Base-by-base conservation (phyloP, 208 protist genomes). In the Herpetomonas samuelpessoai region DNA sequence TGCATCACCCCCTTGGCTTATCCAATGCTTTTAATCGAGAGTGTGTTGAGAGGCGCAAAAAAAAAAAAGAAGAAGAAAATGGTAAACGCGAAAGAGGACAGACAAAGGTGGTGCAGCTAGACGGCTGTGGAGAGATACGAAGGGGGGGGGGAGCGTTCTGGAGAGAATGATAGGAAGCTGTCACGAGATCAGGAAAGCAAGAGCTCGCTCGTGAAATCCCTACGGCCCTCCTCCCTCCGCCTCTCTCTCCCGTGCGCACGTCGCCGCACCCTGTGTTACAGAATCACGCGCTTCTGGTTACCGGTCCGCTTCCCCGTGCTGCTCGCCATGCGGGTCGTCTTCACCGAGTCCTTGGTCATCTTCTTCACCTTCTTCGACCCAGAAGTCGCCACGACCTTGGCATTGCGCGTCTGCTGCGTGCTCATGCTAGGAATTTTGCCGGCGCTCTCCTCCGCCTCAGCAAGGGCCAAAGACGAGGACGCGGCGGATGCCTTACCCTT, bases 281-380 rank as follows among this genome's bases (percentile, higher is more conserved):
- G 7, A 10, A 10, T 50, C 46, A 62, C 44, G n/a, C n/a, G n/a
- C 57, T 61, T 72, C 30, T 19, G 41, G 26, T 68, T 75, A 14
- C 24, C 35, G 2, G 61, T 55, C 45, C 73, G 68, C 59, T 71
- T 76, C 35, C 54, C 49, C 14, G 68, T 67, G 47, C 75, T 80
- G 45, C 49, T 61, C 27, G 74, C 69, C 16, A 81, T 58, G 18
- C 79, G 79, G 12, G 63, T 67, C 2, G 74, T 57, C 7, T 35
- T 64, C 4, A 50, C 35, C 19, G 59, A 66, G 4, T 61, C 46
- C 31, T 10, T 46, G 3, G 45, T 38, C 12, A 86, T 54, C 46
- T 62, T 52, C 63, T 86, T 86, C 68, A 83, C 65, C 54, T 86
- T 86, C 0, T 51, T 67, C 3, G 67, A 52, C 1, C 67, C 76